Base-by-base conservation (phyloP, 192 early-diverging fungal genomes). In the Lunasporangiospora selenospora region DNA sequence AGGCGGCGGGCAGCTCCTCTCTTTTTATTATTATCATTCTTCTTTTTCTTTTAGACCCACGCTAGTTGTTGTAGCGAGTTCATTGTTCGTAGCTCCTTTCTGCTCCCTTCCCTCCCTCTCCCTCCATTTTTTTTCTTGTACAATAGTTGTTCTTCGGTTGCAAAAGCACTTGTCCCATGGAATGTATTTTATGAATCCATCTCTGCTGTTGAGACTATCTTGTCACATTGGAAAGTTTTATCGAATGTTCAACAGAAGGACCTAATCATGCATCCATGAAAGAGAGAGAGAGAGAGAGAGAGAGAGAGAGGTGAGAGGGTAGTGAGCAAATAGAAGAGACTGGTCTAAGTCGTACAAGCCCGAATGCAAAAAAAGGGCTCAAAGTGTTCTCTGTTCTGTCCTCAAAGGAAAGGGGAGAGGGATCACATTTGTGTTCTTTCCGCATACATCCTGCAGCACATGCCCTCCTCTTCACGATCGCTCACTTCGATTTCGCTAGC, bases 91-190 rank as follows among this genome's bases (percentile, higher is more conserved):
- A 53, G 4, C 27, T 10, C 23, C 3, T n/a, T 30, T 24, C 40
- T 54, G n/a, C n/a, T n/a, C n/a, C 41, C 26, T 52, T 42, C 39
- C n/a, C 33, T 37, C 32, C 27, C 31, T 44, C 43, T 36, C 45
- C 57, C 18, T 43, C 10, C 34, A 47, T 30, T 31, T n/a, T n/a
- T 32, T 4, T 36, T 52, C 2, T 19, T n/a, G 19, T 52, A n/a
- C n/a, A n/a, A n/a, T n/a, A n/a, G n/a, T n/a, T n/a, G n/a, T n/a
- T n/a, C n/a, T n/a, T n/a, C n/a, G n/a, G n/a, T n/a, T n/a, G n/a
- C n/a, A n/a, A n/a, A n/a, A n/a, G n/a, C n/a, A n/a, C n/a, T n/a
- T n/a, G n/a, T n/a, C n/a, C n/a, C n/a, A n/a, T n/a, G n/a, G n/a
- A n/a, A n/a, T n/a, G n/a, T n/a, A n/a, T n/a, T n/a, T n/a, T n/a